phyloP scores from a whole-genome alignment of 345 rosid genomes.

The Sonneratia alba region DNA sequence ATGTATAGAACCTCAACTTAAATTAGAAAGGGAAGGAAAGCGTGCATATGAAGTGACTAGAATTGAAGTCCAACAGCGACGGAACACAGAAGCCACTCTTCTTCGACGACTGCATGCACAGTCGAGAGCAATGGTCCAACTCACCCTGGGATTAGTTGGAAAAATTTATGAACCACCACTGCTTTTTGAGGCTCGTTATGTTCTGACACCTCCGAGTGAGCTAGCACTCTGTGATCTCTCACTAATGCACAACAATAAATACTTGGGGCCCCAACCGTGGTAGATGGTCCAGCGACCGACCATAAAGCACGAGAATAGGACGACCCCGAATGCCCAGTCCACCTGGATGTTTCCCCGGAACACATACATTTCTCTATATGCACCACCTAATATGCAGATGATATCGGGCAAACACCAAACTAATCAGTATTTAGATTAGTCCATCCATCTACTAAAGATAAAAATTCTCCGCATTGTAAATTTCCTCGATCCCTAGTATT shows the following conservation, averaged over 20 bases:
- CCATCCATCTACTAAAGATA: too few species aligned
- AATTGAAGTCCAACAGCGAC: background rate
- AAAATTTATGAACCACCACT: constrained; percentile 3
- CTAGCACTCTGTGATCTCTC: background rate
- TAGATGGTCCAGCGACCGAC: background rate
- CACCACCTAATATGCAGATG: too few species aligned
- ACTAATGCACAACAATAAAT: background rate
- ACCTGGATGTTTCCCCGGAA: background rate
- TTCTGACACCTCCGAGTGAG: background rate
- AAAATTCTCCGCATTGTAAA: too few species aligned
- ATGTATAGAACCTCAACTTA: background rate
- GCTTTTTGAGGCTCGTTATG: background rate
- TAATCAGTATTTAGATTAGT: too few species aligned
- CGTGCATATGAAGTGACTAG: background rate
- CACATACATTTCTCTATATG: background rate
- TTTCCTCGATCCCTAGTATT: too few species aligned
- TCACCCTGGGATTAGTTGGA: background rate
- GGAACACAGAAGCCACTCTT: constrained; percentile 7
- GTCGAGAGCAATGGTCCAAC: background rate
- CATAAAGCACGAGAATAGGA: background rate
- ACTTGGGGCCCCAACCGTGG: background rate
- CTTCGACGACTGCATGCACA: background rate
- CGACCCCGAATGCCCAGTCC: background rate
- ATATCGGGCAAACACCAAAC: too few species aligned
- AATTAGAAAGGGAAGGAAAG: background rate